Percentiles rank a stretch among this genome's conserved stretches.
phyloP scores from a whole-genome alignment of 2,329 filamentous ascomycete genomes.

The Fusarium sp. region DNA sequence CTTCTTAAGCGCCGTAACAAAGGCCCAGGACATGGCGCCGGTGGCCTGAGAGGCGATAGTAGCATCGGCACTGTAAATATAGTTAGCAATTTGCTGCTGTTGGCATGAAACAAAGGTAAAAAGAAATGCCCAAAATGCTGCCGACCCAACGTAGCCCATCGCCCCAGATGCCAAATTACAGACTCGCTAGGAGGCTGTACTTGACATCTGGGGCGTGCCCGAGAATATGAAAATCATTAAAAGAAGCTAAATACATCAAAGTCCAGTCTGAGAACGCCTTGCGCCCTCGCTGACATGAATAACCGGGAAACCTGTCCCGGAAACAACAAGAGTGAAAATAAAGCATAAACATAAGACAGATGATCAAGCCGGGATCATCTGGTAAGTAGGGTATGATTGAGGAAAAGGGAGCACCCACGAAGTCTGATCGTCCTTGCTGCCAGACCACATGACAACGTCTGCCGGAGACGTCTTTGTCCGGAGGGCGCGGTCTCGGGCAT shows the following conservation, averaged over 20 bases:
- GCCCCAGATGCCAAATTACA: conserved; percentile 59
- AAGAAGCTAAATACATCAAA: conserved; percentile 34
- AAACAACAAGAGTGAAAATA: conserved; percentile 6
- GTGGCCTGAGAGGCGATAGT: conserved; percentile 91
- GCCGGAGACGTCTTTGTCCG: conserved; percentile 94
- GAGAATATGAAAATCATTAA: conserved; percentile 37
- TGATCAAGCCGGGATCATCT: conserved; percentile 27
- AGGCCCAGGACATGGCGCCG: conserved; percentile 98
- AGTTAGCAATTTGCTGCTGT: conserved; percentile 27
- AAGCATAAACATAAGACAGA: conserved; percentile 8
- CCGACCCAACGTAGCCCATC: conserved; percentile 58
- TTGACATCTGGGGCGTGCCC: conserved; percentile 57
- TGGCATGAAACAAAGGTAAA: neutral
- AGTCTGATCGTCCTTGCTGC: conserved; percentile 96
- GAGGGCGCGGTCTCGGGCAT: conserved; percentile 83
- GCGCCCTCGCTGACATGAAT: conserved; percentile 29
- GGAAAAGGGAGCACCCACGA: conserved; percentile 70
- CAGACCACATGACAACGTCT: conserved; percentile 97
- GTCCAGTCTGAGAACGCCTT: conserved; percentile 26
- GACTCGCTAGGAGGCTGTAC: conserved; percentile 45
- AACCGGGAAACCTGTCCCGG: conserved; percentile 21
- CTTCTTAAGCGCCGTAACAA: conserved; percentile 92
- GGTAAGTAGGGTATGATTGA: conserved; percentile 31
- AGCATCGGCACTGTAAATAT: conserved; percentile 80
- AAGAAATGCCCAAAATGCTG: neutral